Base-by-base conservation (phyloP, 2,329 filamentous ascomycete genomes). In the Fusarium anthophilum region DNA sequence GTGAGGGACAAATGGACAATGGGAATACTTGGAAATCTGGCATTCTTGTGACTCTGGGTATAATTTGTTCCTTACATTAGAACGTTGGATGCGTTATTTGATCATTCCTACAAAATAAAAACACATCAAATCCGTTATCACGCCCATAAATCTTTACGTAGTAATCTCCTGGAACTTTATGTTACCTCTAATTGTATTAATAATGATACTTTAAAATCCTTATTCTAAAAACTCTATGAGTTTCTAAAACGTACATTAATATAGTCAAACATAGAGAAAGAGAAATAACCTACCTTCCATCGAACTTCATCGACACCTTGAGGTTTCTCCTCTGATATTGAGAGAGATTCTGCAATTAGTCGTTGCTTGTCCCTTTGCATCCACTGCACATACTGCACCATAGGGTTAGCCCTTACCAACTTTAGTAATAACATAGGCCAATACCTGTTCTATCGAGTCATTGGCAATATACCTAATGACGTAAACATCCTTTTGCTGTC, bases 371-470 rank as follows among this genome's bases (percentile, higher is more conserved):
- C n/a, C 35, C 24, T 4, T 22, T 54, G 32, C 35, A 39, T 54
- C 24, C 50, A 54, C 6, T 39, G 50, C 17, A 54, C 50, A 38
- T 54, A 54, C 24, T 54, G 18, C 5, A 28, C 5, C 0, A 9
- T 4, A 26, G 0, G 15, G 10, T 53, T 26, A 53, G 17, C 17
- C 32, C 4, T 53, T 20, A 37, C 2, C 8, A 3, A 37, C 2
- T 13, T 26, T 11, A 20, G 48, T 6, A 0, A 38, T 28, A 3
- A 15, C 6, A 32, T n/a, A n/a, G 5, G 6, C 4, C 5, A 7
- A 22, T 54, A 28, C 50, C 50, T 38, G 35, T 8, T 54, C 50
- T 28, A 54, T 54, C 6, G 35, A 54, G 35, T 54, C 17, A 38
- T 39, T 54, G 13, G 13, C 24, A 22, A 54, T 39, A 22, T 54